Base-by-base conservation (phyloP, 805 yeast species). In the Metschnikowia anglica region DNA sequence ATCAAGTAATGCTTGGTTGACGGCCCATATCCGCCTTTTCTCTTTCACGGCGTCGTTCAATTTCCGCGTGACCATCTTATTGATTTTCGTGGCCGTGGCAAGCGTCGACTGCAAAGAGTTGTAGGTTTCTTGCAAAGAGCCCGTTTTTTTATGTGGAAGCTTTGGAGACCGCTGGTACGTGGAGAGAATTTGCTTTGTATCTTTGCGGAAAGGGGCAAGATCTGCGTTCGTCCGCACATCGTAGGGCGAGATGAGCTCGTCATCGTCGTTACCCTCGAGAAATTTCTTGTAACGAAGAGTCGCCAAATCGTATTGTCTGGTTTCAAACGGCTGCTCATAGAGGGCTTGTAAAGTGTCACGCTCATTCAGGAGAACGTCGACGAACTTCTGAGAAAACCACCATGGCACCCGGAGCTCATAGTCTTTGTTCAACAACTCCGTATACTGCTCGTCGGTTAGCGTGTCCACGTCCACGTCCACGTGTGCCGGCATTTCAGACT, bases 1-100 rank as follows among this genome's bases (percentile, higher is more conserved):
- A 41, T 75, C 75, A 19, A 76, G 48, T 13, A 76, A 52, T 9
- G 65, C 43, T 45, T 76, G 79, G 41, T 72, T 76, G 5, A 59
- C 50, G 5, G 60, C 42, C 73, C 74, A 74, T 20, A 71, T 46
- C 26, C 61, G 55, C 27, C 78, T 60, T 32, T 66, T 65, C 30
- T 62, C 59, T 32, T 59, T 52, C 11, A 65, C 43, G 1, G 60
- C 48, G 1, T 40, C 37, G 5, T 46, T 48, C 24, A 74, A 54
- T 26, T 68, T 58, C 4, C 48, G 51, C 6, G 60, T 58, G 19
- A 72, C 62, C 6, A 72, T 41, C 42, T 65, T 58, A 41, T 71
- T 68, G 18, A 74, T 65, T 39, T 65, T 69, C 12, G 52, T 41
- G 2, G 69, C 65, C 46, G 79, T 73, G 17, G 63, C 52, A 12